Evolutionary conservation across 2,329 filamentous ascomycete species (phyloP).

Genomic region (Xylariaceae sp.): DNA sequence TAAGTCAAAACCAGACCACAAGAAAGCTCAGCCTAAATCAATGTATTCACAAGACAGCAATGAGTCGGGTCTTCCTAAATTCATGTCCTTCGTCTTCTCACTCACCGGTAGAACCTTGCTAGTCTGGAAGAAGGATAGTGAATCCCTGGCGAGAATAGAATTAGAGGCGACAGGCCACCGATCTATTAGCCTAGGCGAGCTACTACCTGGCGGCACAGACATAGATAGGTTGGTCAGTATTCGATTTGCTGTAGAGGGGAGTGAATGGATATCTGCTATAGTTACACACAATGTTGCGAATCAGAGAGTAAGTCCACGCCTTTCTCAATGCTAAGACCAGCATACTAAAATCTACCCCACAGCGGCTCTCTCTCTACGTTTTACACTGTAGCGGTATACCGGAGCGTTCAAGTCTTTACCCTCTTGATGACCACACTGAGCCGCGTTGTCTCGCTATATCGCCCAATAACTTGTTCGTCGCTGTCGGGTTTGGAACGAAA

Average conservation of each 20-base stretch:
- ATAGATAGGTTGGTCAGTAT: constrained; percentile 2
- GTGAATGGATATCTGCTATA: constrained; percentile 9
- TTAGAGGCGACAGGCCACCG: neutral
- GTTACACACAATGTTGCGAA: constrained; percentile 10
- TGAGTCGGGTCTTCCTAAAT: neutral
- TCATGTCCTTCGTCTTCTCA: constrained; percentile 6
- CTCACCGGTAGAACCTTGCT: constrained; percentile 3
- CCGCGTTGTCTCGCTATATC: constrained; percentile 12
- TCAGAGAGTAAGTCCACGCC: constrained; percentile 7
- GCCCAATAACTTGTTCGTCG: constrained; percentile 8
- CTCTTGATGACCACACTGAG: constrained; percentile 9
- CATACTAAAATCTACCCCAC: neutral
- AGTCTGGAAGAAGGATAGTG: constrained; percentile 3
- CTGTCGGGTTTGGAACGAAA: constrained; percentile 14
- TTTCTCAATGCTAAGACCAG: neutral
- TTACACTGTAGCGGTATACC: constrained; percentile 13
- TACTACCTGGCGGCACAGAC: neutral
- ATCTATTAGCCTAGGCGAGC: neutral
- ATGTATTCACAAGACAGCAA: constrained; percentile 7
- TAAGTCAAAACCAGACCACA: neutral
- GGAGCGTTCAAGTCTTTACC: constrained; percentile 6
- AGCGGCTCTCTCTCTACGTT: constrained; percentile 12
- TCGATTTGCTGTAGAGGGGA: constrained; percentile 12
- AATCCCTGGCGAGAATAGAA: neutral
- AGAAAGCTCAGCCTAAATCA: neutral